Evolutionary conservation across 306 rosid species (phyloP), one percentile per base, ranked within the genome.

Genomic region (Argentina anserina): DNA sequence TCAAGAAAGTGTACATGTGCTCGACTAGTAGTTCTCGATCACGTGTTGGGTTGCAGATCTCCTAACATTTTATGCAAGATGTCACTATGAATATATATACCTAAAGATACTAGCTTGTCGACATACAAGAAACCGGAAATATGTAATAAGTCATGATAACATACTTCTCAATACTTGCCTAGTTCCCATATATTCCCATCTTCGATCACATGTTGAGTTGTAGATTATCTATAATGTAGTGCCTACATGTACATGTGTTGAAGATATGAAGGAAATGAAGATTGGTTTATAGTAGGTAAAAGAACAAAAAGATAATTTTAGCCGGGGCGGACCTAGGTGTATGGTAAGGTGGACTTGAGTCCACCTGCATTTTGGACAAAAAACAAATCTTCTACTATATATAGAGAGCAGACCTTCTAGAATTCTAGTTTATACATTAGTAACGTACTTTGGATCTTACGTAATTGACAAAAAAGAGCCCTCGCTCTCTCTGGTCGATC

Each of bases 41-140:
- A 49, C 62, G 42, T 69, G 73, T 69, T 65, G 37, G 67, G 56
- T 50, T 50, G 56, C 56, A n/a, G 25, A 49, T 8, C 37, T 25
- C 63, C 63, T 26, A 58, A 58, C 63, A 25, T 58, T 9, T 9
- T 23, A 0, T 52, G 21, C 29, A 52, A 52, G 59, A 52, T 21
- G 59, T 21, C 21, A 21, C 59, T 9, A 21, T 21, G 29, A 52
- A 21, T 52, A 13, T 42, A 20, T 50, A 33, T 5, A 50, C 12
- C 26, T n/a, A 7, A 50, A 50, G 25, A 52, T 21, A 9, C 9
- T 9, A 52, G 10, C 59, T 21, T 29, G 59, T 52, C 59, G 3
- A 52, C 59, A 21, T 9, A 52, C 29, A 25, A 52, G 59, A 52
- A 21, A 52, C 2, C 21, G 59, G 59, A 52, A 49, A 49, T 49